Conservation (phyloP, 495 filamentous ascomycete genomes). For the Neurospora sp. region DNA sequence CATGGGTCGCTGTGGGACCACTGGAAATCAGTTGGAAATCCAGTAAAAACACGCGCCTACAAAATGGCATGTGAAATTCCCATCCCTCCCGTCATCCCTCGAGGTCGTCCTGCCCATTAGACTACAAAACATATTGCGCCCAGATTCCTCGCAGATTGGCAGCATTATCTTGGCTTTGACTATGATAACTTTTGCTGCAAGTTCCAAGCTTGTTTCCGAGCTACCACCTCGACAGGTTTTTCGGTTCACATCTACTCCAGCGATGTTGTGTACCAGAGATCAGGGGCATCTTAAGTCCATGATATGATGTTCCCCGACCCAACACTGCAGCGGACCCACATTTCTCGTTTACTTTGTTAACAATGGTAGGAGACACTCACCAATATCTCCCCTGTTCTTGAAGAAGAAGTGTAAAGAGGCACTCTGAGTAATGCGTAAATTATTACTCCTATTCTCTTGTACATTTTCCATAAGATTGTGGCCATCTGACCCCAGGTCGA, state of each 20-base stretch:
- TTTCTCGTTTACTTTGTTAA: background rate
- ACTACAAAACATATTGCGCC: background rate
- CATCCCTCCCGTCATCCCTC: background rate
- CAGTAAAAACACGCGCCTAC: background rate
- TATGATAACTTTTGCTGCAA: background rate
- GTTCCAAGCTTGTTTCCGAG: background rate
- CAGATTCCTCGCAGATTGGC: background rate
- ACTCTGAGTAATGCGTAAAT: too few species aligned
- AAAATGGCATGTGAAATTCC: background rate
- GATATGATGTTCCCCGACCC: too few species aligned
- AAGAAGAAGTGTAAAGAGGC: background rate
- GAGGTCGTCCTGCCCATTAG: background rate
- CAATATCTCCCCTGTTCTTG: background rate
- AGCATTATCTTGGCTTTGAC: background rate
- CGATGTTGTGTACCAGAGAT: background rate
- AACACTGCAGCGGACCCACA: background rate
- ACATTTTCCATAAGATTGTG: background rate
- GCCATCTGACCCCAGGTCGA: background rate
- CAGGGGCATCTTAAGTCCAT: background rate
- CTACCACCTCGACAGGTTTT: background rate
- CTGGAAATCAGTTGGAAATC: background rate
- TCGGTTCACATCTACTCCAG: background rate
- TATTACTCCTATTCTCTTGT: background rate
- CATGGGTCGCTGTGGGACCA: background rate
- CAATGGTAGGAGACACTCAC: background rate